phyloP scores from a whole-genome alignment of 2,329 filamentous ascomycete genomes.

The Alternaria sp. region DNA sequence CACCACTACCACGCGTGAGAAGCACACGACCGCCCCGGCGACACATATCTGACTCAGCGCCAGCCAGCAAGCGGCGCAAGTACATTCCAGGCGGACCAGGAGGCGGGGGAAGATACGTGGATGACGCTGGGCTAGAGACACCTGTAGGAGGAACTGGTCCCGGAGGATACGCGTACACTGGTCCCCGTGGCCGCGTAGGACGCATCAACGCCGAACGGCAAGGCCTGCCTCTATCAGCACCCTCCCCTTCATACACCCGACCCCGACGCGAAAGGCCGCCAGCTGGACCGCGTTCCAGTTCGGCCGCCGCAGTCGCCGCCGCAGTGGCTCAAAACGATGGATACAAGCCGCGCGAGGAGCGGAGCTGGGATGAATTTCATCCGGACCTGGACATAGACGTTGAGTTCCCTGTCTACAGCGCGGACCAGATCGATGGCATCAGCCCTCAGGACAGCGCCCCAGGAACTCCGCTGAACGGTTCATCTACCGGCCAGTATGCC shows the following conservation, averaged over 20 bases:
- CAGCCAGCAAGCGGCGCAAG: constrained; percentile 57
- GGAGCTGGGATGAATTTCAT: constrained; percentile 98
- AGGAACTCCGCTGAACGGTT: constrained; percentile 50
- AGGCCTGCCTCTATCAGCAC: constrained; percentile 54
- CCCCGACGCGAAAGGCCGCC: constrained; percentile 52
- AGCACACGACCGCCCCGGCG: constrained; percentile 46
- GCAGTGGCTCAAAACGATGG: constrained; percentile 91
- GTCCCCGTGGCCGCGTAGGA: constrained; percentile 63
- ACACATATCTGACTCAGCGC: constrained; percentile 52
- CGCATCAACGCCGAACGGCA: constrained; percentile 59
- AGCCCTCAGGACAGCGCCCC: constrained; percentile 58
- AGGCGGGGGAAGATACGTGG: constrained; percentile 84
- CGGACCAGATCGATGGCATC: constrained; percentile 85
- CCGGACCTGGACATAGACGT: constrained; percentile 91
- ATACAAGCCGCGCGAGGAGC: constrained; percentile 96
- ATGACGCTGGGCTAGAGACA: constrained; percentile 72
- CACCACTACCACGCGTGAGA: constrained; percentile 49
- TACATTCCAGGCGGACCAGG: constrained; percentile 90
- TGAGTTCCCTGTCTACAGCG: constrained; percentile 78
- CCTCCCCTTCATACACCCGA: constrained; percentile 56
- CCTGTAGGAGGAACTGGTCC: constrained; percentile 61
- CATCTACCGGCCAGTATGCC: constrained; percentile 41
- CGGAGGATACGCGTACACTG: constrained; percentile 61
- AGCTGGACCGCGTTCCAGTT: constrained; percentile 77
- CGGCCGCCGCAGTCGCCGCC: constrained; percentile 86